Evolutionary conservation across 2,329 filamentous ascomycete species (phyloP).

Genomic region (Xylaria digitata): DNA sequence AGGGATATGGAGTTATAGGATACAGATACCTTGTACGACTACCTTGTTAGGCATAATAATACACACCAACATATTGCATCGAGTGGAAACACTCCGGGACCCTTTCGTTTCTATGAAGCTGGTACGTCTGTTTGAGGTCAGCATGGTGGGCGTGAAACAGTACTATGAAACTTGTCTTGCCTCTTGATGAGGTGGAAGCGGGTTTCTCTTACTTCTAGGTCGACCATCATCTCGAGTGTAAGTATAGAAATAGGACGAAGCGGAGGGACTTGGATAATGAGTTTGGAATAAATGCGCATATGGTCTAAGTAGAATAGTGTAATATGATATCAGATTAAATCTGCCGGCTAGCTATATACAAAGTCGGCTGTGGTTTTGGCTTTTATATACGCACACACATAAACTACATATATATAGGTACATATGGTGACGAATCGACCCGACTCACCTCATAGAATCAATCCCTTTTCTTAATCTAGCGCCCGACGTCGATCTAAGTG

Average conservation of each 20-base stretch:
- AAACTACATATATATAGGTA: neutral
- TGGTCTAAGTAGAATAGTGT: neutral
- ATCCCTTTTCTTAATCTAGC: neutral
- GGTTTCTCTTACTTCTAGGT: neutral
- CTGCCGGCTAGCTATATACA: neutral
- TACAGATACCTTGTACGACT: constrained; percentile 25
- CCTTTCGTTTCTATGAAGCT: neutral
- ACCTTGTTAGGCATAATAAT: constrained; percentile 18
- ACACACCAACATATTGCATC: neutral
- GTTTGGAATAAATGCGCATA: too few relatives aligned
- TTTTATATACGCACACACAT: neutral
- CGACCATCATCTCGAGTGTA: too few relatives aligned
- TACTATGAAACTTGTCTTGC: too few relatives aligned
- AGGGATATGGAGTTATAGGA: constrained; percentile 7
- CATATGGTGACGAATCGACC: neutral
- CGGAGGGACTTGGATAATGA: too few relatives aligned
- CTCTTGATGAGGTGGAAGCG: too few relatives aligned
- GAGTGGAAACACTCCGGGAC: neutral
- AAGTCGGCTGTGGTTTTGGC: neutral
- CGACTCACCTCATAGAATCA: neutral
- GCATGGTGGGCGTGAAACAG: neutral
- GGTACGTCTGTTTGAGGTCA: neutral
- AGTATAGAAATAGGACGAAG: too few relatives aligned
- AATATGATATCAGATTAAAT: neutral
- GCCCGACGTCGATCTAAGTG: neutral